phyloP scores from a whole-genome alignment of 2,329 filamentous ascomycete genomes.

The Venturia nashicola region DNA sequence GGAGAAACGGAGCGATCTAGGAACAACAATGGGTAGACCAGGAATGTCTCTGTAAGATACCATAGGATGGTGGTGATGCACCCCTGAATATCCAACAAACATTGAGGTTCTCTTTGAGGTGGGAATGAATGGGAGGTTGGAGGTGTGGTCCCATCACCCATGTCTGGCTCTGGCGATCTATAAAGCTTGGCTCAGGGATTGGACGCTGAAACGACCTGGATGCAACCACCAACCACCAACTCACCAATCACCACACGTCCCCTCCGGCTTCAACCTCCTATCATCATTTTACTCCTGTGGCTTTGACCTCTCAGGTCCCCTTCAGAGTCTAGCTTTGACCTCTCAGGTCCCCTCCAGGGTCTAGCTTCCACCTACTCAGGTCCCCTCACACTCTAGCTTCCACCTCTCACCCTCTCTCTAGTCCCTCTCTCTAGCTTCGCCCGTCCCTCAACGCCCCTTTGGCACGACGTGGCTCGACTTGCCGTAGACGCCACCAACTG shows the following conservation, averaged over 20 bases:
- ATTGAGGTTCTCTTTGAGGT: not conserved
- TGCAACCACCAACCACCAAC: not conserved
- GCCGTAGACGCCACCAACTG: not conserved
- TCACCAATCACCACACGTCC: not conserved
- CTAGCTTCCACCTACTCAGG: no score
- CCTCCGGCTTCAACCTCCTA: not conserved
- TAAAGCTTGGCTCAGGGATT: not conserved
- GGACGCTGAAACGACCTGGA: not conserved
- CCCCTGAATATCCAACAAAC: not conserved
- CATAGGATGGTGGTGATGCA: not conserved
- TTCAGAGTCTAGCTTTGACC: no score
- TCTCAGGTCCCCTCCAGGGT: not conserved
- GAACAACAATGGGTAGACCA: not conserved
- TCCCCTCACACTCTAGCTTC: not conserved
- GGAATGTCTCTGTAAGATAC: not conserved
- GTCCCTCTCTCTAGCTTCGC: not conserved
- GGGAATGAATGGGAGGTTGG: not conserved
- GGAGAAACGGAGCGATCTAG: not conserved
- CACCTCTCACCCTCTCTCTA: no score
- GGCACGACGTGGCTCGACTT: not conserved
- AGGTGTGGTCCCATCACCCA: not conserved
- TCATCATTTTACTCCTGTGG: not conserved
- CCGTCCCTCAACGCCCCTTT: not conserved
- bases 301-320: not conserved
- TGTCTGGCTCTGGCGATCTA: not conserved